Evolutionary conservation across 2,329 filamentous ascomycete species (phyloP).

Genomic region (Pseudogymnoascus pannorum): DNA sequence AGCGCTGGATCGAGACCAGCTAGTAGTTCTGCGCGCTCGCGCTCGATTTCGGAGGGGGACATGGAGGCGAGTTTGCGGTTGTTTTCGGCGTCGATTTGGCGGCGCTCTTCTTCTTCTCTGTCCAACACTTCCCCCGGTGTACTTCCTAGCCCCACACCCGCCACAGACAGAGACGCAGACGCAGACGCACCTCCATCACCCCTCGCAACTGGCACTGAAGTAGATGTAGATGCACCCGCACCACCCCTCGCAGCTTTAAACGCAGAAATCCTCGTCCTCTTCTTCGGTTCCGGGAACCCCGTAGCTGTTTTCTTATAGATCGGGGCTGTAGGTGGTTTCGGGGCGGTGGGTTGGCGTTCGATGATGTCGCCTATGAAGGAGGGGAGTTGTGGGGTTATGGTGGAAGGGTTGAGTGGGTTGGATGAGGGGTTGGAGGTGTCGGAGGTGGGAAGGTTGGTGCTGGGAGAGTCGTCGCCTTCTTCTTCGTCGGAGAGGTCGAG

Average conservation of each 20-base stretch:
- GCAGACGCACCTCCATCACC: too few species aligned
- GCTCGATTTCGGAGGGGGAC: constrained; percentile 73
- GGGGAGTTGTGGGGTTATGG: too few species aligned
- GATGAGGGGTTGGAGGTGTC: too few species aligned
- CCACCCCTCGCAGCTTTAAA: constrained; percentile 61
- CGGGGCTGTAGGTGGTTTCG: constrained; percentile 58
- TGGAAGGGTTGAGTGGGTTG: too few species aligned
- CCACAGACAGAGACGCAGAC: too few species aligned
- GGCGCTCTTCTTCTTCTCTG: constrained; percentile 51
- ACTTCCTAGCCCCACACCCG: too few species aligned
- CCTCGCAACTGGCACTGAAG: constrained; percentile 13
- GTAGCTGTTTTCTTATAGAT: constrained; percentile 48
- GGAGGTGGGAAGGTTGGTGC: constrained; percentile 19
- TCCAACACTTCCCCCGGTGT: too few species aligned
- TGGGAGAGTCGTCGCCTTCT: constrained; percentile 34
- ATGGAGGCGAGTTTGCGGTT: constrained; percentile 64
- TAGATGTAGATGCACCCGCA: constrained; percentile 3
- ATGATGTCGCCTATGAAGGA: too few species aligned
- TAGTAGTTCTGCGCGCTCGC: constrained; percentile 74
- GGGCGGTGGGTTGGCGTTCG: constrained; percentile 42
- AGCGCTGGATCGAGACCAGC: constrained; percentile 66
- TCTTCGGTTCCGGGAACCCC: constrained; percentile 87
- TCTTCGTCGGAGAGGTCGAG: constrained; percentile 51
- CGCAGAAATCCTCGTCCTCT: constrained; percentile 62
- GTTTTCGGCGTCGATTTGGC: constrained; percentile 78